Evolutionary conservation across 208 protist genomes (phyloP).

Genomic region (Trypanosomatidae sp.): DNA sequence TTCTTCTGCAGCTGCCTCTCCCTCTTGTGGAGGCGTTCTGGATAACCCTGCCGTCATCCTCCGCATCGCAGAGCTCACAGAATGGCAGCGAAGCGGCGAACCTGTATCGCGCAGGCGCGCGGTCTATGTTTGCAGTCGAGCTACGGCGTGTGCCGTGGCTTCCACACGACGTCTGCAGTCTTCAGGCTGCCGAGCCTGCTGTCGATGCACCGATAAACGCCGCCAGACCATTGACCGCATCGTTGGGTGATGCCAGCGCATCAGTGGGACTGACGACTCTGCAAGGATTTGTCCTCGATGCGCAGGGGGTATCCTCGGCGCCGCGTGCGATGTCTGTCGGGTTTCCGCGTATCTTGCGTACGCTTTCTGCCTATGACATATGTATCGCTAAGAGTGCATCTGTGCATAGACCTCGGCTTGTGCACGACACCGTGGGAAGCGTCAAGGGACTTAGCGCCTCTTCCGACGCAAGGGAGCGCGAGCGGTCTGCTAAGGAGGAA

Average conservation of each 20-base stretch:
- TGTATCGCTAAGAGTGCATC: neutral
- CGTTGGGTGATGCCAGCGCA: neutral
- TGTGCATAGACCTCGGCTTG: neutral
- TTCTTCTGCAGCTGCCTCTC: slow-evolving; percentile 17
- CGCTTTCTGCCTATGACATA: slow-evolving; percentile 15
- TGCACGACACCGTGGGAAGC: neutral
- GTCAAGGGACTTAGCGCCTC: neutral
- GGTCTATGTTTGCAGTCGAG: neutral
- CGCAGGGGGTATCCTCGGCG: neutral
- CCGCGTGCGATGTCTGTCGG: neutral
- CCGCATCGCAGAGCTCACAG: neutral
- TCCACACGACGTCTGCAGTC: neutral
- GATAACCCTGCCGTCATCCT: slow-evolving; percentile 15
- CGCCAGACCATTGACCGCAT: neutral
- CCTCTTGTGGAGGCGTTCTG: slow-evolving; percentile 29
- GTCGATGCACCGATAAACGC: neutral
- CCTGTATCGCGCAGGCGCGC: neutral
- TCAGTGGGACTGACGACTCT: neutral
- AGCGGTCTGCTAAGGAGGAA: neutral
- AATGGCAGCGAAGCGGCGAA: neutral
- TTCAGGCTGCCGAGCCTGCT: neutral
- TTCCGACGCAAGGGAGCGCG: neutral
- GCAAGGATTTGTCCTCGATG: slow-evolving; percentile 14
- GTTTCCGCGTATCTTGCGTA: slow-evolving; percentile 14
- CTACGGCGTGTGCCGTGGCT: slow-evolving; percentile 7